These are phyloP conservation scores for Aspergillus glaucus DNA, from an alignment of 2,329 filamentous ascomycete species.

Conservation along the genomic window DNA sequence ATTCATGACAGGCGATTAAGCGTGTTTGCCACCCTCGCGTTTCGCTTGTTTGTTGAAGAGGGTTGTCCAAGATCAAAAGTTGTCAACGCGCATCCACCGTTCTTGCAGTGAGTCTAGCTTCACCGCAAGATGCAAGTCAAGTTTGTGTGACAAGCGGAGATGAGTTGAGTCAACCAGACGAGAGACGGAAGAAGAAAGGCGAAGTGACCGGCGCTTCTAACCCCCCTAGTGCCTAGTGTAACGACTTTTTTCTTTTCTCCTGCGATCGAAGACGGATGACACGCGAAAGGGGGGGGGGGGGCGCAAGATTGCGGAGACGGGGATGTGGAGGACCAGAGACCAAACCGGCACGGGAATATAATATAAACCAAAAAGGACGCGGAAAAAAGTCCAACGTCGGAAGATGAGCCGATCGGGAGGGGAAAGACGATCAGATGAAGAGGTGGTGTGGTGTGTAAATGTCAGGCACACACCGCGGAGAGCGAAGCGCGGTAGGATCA, in stretches of 20 bases:
- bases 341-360: conserved; percentile 1
- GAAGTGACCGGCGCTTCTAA: conserved; percentile 7
- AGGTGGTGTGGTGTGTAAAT: conserved; percentile 1
- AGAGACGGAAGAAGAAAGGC: conserved; percentile 9
- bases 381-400: neutral
- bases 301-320: neutral
- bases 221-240: neutral
- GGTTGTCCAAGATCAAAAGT: conserved; percentile 14
- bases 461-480: conserved; percentile 3
- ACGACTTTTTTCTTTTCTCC: neutral
- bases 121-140: too few relatives aligned
- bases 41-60: conserved; percentile 20
- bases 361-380: neutral
- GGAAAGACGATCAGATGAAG: neutral
- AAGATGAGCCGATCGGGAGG: neutral
- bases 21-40: conserved; percentile 30
- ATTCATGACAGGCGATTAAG: conserved; percentile 43
- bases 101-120: conserved; percentile 7
- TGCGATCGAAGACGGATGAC: conserved; percentile 3
- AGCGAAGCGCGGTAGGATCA: conserved; percentile 16
- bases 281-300: neutral
- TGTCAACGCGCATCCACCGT: conserved; percentile 29
- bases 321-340: neutral
- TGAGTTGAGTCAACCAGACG: conserved; percentile 13
- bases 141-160: conserved; percentile 2